phyloP scores from a whole-genome alignment of 768 basidiomycete species.

The Boletus edulis region DNA sequence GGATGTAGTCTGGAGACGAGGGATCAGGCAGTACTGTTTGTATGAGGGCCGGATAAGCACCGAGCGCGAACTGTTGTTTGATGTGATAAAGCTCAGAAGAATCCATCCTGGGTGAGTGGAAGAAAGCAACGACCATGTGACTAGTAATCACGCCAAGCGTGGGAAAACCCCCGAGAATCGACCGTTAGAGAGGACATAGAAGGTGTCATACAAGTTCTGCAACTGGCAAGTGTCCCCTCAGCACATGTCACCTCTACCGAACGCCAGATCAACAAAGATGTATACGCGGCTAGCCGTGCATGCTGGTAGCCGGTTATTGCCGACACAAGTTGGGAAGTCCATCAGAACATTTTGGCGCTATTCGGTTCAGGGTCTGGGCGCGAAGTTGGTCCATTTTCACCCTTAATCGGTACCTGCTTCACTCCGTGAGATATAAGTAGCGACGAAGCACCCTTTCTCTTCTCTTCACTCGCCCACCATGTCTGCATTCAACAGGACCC shows the following conservation, averaged over 20 bases:
- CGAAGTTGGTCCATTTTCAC: constrained; percentile 2
- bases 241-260: too few relatives aligned
- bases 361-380: constrained; percentile 22
- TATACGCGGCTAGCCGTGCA: too few relatives aligned
- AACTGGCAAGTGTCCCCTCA: too few relatives aligned
- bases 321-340: not conserved
- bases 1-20: constrained; percentile 60
- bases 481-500: constrained; percentile 28
- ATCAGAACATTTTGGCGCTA: constrained; percentile 2
- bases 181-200: too few relatives aligned
- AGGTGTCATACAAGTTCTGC: too few relatives aligned
- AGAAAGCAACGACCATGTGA: too few relatives aligned
- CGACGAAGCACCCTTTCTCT: not conserved
- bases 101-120: constrained; percentile 37
- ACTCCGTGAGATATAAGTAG: constrained; percentile 28
- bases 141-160: too few relatives aligned
- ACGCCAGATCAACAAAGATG: too few relatives aligned
- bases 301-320: not conserved
- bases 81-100: constrained; percentile 65
- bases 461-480: constrained; percentile 15
- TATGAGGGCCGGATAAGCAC: constrained; percentile 66
- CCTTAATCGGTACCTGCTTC: constrained; percentile 16
- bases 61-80: constrained; percentile 76
- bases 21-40: constrained; percentile 55
- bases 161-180: too few relatives aligned